phyloP scores from a whole-genome alignment of 2,329 filamentous ascomycete genomes.

The Beauveria scarabaeidicola region DNA sequence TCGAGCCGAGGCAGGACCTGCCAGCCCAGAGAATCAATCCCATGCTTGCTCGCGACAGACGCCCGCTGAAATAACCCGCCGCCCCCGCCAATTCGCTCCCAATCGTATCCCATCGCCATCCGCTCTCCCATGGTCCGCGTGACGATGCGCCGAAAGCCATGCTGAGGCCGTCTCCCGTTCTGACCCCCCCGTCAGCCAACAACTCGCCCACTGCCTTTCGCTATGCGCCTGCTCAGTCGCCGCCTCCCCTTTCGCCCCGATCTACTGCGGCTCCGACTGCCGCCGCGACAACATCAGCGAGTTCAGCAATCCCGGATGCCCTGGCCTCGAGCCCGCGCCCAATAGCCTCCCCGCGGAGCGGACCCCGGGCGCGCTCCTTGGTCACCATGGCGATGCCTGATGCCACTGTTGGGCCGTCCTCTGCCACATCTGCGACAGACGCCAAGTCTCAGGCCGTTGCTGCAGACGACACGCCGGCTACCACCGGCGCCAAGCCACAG shows the following conservation, averaged over 20 bases:
- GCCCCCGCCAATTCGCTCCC: background rate
- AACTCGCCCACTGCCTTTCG: slow-evolving; percentile 11
- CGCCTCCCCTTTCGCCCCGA: slow-evolving; percentile 3
- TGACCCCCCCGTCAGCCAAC: slow-evolving; percentile 6
- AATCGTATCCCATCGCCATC: background rate
- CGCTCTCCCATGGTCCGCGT: background rate
- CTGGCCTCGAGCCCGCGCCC: background rate
- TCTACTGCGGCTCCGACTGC: background rate
- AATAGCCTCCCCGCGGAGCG: background rate
- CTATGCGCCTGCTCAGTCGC: slow-evolving; percentile 8
- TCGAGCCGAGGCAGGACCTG: background rate
- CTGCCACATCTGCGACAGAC: background rate
- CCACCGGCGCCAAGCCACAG: background rate
- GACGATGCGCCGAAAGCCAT: slow-evolving; percentile 13
- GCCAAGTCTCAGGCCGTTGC: background rate
- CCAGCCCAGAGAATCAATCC: background rate
- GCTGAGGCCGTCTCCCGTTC: slow-evolving; percentile 11
- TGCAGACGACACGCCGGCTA: background rate
- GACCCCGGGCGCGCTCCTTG: background rate
- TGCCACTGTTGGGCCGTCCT: background rate
- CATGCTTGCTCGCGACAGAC: slow-evolving; percentile 1
- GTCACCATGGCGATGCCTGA: background rate
- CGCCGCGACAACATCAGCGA: background rate
- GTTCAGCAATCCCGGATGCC: background rate
- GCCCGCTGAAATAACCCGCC: background rate